Evolutionary conservation across 2,329 filamentous ascomycete genomes (phyloP), one percentile per base, ranked within the genome.

Genomic region (Coleophoma cylindrospora): DNA sequence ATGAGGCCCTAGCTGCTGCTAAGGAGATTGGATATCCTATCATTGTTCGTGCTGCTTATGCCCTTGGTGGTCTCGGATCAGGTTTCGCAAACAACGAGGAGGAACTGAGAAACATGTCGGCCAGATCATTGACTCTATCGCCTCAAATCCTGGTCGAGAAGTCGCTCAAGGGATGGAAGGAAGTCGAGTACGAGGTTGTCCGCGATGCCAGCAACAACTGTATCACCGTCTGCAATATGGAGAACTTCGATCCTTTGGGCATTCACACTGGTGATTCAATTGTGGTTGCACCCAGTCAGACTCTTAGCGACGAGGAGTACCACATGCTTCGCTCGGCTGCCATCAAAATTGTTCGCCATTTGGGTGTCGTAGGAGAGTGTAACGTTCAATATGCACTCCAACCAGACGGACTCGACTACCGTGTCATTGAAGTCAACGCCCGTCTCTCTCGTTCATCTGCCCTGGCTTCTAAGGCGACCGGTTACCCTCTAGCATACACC

Each of bases 241-340:
- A 95, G 72, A 97, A 97, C 79, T 97, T 97, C 64, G 94, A 97
- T 66, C 94, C 94, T 57, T 83, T 99, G 36, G 94, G 94, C 65
- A 95, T 96, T 50, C 94, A 99, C 73, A 99, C 94, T 43, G 94
- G 94, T 74, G 94, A 99, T 77, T 96, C 91, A 63, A 99, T 99
- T 63, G 94, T 99, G 56, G 92, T 97, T 53, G 94, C 94, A 38
- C 94, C 94, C 45, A 94, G 88, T 73, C 94, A 99, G 74, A 99
- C 94, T 21, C 77, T 99, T 64, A 95, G 89, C 65, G 94, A 99
- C 63, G 94, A 97, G 76, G 94, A 99, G 72, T 99, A 97, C 70
- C 91, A 99, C 77, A 97, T 99, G 94, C 89, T 99, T 61, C 90
- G 94, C 64, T 90, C 91, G 40, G 91, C 94, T 55, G 90, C 94